Conservation (phyloP, 2,329 filamentous ascomycete species). For the Teratosphaeria zuluensis region DNA sequence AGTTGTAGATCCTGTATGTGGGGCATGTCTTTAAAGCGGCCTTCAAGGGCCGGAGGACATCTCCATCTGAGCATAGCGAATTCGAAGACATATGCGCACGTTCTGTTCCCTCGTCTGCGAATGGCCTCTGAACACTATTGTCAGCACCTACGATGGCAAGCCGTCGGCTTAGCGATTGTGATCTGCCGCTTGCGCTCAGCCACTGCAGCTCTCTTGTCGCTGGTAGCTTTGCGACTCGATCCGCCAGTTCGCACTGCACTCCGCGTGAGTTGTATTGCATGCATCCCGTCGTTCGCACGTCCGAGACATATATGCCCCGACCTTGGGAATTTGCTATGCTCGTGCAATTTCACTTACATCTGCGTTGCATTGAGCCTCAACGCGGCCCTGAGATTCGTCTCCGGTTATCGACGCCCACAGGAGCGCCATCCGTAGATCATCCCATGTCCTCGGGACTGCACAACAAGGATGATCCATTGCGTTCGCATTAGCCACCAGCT, state of each 20-base stretch:
- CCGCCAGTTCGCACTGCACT: neutral
- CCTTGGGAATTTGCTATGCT: neutral
- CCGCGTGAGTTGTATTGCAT: neutral
- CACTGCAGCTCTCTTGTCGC: neutral
- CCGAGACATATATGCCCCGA: neutral
- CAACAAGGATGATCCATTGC: neutral
- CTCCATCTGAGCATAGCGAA: neutral
- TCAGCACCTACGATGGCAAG: neutral
- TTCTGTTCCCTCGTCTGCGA: neutral
- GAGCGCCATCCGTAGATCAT: neutral
- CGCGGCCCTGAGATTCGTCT: neutral
- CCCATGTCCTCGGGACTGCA: neutral
- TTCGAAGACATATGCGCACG: neutral
- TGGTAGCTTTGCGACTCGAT: neutral
- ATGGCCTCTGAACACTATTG: neutral
- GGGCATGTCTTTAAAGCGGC: neutral
- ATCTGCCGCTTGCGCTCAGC: neutral
- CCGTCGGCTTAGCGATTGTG: neutral
- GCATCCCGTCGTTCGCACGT: neutral
- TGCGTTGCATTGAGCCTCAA: neutral
- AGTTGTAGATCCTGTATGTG: neutral
- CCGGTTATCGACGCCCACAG: neutral
- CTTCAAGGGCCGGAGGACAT: neutral
- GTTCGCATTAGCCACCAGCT: neutral
- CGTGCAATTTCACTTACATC: neutral